These are phyloP conservation scores for Arabidopsis suecica DNA, from an alignment of 345 rosid species.

Conservation along the genomic window DNA sequence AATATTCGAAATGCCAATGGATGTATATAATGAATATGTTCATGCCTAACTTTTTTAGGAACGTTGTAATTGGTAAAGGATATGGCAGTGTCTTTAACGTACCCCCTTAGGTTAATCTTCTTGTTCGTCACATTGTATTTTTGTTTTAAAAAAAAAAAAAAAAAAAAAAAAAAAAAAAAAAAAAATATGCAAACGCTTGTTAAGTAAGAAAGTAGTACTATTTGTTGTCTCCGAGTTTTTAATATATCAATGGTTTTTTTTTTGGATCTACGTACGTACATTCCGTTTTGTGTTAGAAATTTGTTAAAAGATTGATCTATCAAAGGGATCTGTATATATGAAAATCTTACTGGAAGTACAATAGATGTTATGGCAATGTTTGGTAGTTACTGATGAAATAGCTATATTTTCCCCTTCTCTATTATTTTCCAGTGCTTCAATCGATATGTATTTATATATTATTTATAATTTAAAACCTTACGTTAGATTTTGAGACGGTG, in stretches of 20 bases:
- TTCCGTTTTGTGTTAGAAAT: background rate
- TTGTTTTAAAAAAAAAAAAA: conserved; percentile 23
- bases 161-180: conserved; percentile 22
- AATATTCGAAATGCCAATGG: conserved; percentile 25
- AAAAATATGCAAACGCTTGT: conserved; percentile 16
- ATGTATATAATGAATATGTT: conserved; percentile 23
- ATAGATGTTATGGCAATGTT: background rate
- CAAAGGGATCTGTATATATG: background rate
- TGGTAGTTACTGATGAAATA: background rate
- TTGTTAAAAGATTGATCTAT: background rate
- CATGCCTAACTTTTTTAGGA: conserved; percentile 35
- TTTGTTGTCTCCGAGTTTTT: background rate
- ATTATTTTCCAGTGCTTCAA: background rate
- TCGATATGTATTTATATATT: background rate
- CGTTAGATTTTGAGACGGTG: background rate
- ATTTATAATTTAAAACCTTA: background rate
- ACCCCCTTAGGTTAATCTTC: conserved; percentile 21
- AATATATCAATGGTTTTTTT: background rate
- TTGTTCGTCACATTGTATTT: conserved; percentile 40
- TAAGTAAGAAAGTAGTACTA: background rate
- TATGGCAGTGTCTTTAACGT: conserved; percentile 29
- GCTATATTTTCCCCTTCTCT: background rate
- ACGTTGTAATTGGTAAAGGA: conserved; percentile 28
- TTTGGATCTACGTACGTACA: background rate
- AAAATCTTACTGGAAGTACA: background rate